Conservation (phyloP, 257 asterid species). For the Jasminum sambac region DNA sequence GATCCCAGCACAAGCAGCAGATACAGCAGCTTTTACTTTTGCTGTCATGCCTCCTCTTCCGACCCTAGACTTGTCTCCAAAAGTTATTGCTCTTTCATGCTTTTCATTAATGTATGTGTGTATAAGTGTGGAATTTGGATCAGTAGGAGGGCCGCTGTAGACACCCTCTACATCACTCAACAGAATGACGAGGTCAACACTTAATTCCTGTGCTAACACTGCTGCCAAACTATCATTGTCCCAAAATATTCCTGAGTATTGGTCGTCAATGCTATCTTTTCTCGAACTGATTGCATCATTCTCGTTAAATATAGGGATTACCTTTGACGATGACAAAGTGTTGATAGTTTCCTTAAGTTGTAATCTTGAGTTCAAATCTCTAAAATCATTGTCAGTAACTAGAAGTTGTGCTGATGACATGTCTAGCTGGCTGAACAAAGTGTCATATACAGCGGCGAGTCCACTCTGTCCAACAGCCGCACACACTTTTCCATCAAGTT, state of each 20-base stretch:
- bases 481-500: constrained; percentile 97
- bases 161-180: constrained; percentile 88
- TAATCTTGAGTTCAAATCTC: constrained; percentile 55
- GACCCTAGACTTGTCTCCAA: constrained; percentile 87
- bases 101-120: constrained; percentile 60
- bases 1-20: constrained; percentile 65
- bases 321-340: constrained; percentile 52
- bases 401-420: constrained; percentile 77
- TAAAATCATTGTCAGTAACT: constrained; percentile 79
- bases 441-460: constrained; percentile 92
- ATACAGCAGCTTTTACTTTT: constrained; percentile 79
- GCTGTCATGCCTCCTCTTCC: constrained; percentile 97
- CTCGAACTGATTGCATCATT: constrained; percentile 80
- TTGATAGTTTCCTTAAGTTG: constrained; percentile 69
- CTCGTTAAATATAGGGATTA: constrained; percentile 79
- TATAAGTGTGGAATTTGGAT: constrained; percentile 46
- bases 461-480: constrained; percentile 99
- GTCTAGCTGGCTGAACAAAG: constrained; percentile 88
- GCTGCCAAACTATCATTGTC: constrained; percentile 83
- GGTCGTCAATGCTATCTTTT: constrained; percentile 88
- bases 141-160: constrained; percentile 78
- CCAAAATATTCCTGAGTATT: constrained; percentile 82
- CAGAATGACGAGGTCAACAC: constrained; percentile 75
- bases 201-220: constrained; percentile 70
- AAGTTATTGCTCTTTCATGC: constrained; percentile 57